Evolutionary conservation across 495 filamentous ascomycete species (phyloP).

Genomic region (Viridothelium virens): DNA sequence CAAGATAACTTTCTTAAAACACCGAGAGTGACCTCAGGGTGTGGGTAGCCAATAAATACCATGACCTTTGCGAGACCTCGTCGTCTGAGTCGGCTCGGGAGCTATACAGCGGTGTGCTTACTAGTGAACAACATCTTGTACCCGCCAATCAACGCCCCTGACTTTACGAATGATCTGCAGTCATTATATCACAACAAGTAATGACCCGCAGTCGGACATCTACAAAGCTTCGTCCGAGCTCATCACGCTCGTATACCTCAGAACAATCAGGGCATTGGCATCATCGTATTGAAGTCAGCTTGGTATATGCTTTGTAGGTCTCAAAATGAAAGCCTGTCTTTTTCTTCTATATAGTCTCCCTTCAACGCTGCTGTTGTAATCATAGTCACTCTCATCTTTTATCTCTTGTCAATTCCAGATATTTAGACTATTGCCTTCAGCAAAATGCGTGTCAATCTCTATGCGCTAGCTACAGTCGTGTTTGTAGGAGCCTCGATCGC

Average conservation of each 20-base stretch:
- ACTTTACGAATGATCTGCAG: slow-evolving; percentile 5
- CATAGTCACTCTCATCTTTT: neutral
- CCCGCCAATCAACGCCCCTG: neutral
- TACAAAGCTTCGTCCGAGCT: neutral
- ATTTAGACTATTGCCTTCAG: neutral
- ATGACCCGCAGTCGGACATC: neutral
- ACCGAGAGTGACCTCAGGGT: neutral
- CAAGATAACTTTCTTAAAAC: no score
- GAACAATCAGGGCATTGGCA: neutral
- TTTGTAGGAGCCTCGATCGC: neutral
- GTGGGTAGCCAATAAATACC: neutral
- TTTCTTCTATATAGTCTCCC: neutral
- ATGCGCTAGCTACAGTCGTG: neutral
- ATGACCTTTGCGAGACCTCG: slow-evolving; percentile 4
- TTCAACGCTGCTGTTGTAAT: neutral
- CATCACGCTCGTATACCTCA: neutral
- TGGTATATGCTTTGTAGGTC: neutral
- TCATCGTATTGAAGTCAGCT: neutral
- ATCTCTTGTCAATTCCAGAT: neutral
- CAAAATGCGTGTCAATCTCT: neutral
- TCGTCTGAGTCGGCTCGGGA: neutral
- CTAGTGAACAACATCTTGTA: neutral
- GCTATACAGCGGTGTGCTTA: neutral
- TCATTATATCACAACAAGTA: neutral
- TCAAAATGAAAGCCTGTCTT: neutral